Conservation (phyloP, 768 basidiomycete species). For the Collybia sp. region DNA sequence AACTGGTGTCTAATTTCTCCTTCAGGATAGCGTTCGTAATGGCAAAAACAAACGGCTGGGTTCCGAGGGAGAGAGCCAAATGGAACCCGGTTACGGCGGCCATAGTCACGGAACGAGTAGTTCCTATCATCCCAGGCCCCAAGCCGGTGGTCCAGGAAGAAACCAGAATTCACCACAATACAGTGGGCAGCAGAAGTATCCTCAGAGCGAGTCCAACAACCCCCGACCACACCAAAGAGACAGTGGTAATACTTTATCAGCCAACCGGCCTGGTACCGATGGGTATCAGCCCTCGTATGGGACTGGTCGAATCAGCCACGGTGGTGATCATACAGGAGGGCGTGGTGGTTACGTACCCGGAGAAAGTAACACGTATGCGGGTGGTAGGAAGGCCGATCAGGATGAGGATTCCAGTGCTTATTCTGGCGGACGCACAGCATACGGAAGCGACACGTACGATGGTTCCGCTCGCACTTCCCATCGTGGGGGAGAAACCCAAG, state of each 20-base stretch:
- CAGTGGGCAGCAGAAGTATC: neutral
- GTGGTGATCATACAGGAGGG: neutral
- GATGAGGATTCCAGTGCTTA: constrained; percentile 8
- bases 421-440: neutral
- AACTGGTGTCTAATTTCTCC: neutral
- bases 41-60: constrained; percentile 56
- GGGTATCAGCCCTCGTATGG: neutral
- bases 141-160: constrained; percentile 8
- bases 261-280: too few species aligned
- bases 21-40: constrained; percentile 47
- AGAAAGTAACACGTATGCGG: constrained; percentile 2
- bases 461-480: too few species aligned
- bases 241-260: too few species aligned
- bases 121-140: constrained; percentile 1
- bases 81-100: constrained; percentile 35
- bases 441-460: too few species aligned
- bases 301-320: neutral
- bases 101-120: constrained; percentile 6
- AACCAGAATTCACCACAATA: constrained; percentile 3
- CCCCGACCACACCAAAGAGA: too few species aligned
- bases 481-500: too few species aligned
- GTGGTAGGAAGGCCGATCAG: constrained; percentile 7
- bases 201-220: too few species aligned
- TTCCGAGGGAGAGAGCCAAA: constrained; percentile 33
- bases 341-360: neutral